Evolutionary conservation across 2,329 filamentous ascomycete genomes (phyloP).

Genomic region (Clathrospora elynae): DNA sequence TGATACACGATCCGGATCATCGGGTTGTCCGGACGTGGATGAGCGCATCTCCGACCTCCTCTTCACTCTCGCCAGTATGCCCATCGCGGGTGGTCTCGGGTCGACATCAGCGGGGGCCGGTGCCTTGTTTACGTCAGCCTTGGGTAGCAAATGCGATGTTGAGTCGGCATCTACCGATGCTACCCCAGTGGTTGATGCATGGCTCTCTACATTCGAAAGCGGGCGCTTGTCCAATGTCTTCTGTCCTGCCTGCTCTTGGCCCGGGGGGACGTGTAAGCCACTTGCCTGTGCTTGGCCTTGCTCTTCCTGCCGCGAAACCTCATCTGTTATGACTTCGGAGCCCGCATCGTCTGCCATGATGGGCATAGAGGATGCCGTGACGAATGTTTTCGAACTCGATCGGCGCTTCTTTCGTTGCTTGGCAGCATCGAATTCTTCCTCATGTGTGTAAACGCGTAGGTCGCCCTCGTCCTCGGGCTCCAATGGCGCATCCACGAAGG

Average conservation of each 20-base stretch:
- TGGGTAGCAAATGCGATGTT: conserved; percentile 45
- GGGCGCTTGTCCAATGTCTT: conserved; percentile 37
- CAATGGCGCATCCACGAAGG: conserved; percentile 39
- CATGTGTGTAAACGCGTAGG: conserved; percentile 23
- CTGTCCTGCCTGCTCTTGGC: conserved; percentile 18
- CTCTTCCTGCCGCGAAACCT: conserved; percentile 15
- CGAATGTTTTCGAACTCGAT: conserved; percentile 41
- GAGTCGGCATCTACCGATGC: conserved; percentile 45
- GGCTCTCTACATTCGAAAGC: conserved; percentile 38
- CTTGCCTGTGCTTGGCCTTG: conserved; percentile 34
- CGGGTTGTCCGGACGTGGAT: conserved; percentile 15
- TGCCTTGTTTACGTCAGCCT: conserved; percentile 44
- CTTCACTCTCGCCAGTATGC: conserved; percentile 38
- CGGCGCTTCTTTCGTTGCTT: conserved; percentile 21
- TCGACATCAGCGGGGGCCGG: conserved; percentile 26
- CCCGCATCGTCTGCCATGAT: conserved; percentile 7
- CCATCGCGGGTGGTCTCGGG: conserved; percentile 26
- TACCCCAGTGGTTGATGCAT: conserved; percentile 33
- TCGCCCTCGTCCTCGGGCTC: conserved; percentile 39
- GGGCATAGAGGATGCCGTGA: conserved; percentile 38
- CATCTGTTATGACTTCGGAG: conserved; percentile 6
- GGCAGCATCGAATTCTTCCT: conserved; percentile 20
- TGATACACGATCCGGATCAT: conserved; percentile 10
- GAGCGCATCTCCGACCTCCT: conserved; percentile 31
- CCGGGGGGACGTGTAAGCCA: conserved; percentile 37